A percentile compares a stretch with the other conserved stretches of the same genome.
phyloP scores from a whole-genome alignment of 2,329 filamentous ascomycete species.

The Alternaria gaisen region DNA sequence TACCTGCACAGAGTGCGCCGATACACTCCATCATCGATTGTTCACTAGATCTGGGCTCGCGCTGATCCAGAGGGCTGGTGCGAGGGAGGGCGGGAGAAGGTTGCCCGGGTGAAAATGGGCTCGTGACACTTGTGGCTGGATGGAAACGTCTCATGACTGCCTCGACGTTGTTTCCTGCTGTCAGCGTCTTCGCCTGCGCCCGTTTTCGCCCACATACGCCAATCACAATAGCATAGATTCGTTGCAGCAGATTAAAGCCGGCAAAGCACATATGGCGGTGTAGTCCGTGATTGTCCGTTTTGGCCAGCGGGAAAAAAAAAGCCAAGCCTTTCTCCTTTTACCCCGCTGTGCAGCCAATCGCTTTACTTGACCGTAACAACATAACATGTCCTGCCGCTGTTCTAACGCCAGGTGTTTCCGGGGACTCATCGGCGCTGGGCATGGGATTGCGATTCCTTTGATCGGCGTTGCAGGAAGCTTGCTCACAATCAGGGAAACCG shows the following conservation, averaged over 20 bases:
- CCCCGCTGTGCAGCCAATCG: constrained; percentile 8
- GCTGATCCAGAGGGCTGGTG: constrained; percentile 1
- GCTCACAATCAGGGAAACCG: neutral
- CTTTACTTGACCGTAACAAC: constrained; percentile 8
- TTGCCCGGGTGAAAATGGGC: constrained; percentile 3
- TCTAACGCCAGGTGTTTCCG: constrained; percentile 4
- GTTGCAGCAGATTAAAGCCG: constrained; percentile 5
- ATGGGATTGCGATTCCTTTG: neutral
- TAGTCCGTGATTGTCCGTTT: neutral
- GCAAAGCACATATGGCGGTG: constrained; percentile 19
- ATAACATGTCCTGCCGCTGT: constrained; percentile 1
- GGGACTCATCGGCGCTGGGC: constrained; percentile 2
- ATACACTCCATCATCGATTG: constrained; percentile 1
- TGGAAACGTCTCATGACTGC: constrained; percentile 13
- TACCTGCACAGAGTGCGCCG: neutral
- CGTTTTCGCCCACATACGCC: neutral
- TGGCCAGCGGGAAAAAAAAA: neutral
- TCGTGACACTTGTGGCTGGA: constrained; percentile 6
- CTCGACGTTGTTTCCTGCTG: constrained; percentile 13
- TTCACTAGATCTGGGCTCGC: neutral
- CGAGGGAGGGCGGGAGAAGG: neutral
- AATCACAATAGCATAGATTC: constrained; percentile 3
- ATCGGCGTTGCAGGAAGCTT: constrained; percentile 2
- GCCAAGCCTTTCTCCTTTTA: constrained; percentile 8
- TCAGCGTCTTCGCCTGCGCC: neutral